Percentiles rank a stretch among this genome's conserved stretches.
phyloP scores from a whole-genome alignment of 2,329 filamentous ascomycete species.

The Lachnellula cervina region DNA sequence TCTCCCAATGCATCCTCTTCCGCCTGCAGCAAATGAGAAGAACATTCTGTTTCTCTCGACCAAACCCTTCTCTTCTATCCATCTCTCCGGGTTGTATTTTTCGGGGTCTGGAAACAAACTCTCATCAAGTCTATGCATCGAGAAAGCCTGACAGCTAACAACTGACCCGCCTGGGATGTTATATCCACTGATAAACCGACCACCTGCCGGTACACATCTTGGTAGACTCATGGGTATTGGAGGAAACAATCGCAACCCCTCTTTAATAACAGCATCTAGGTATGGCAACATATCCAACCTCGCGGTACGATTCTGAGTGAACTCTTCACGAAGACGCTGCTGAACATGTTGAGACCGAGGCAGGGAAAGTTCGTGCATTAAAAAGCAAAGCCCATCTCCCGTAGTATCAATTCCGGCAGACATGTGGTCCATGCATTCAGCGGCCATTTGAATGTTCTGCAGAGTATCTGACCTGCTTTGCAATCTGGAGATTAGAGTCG shows the following conservation, averaged over 20 bases:
- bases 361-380: slow-evolving; percentile 65
- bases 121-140: slow-evolving; percentile 50
- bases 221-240: slow-evolving; percentile 41
- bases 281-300: slow-evolving; percentile 30
- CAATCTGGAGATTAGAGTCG: slow-evolving; percentile 38
- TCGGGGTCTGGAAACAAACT: slow-evolving; percentile 64
- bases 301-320: not conserved
- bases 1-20: slow-evolving; percentile 59
- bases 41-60: slow-evolving; percentile 58
- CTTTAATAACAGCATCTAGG: slow-evolving; percentile 57
- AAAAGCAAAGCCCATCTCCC: slow-evolving; percentile 61
- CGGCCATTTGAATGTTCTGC: slow-evolving; percentile 51
- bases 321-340: not conserved
- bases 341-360: slow-evolving; percentile 29
- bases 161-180: slow-evolving; percentile 48
- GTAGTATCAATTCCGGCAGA: slow-evolving; percentile 66
- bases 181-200: slow-evolving; percentile 50
- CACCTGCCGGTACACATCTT: slow-evolving; percentile 45
- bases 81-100: slow-evolving; percentile 56
- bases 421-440: slow-evolving; percentile 64
- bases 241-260: slow-evolving; percentile 56
- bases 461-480: slow-evolving; percentile 45
- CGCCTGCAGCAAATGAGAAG: slow-evolving; percentile 61
- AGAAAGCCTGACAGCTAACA: slow-evolving; percentile 56
- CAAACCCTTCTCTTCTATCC: slow-evolving; percentile 71